Base-by-base conservation (phyloP, 2,329 filamentous ascomycete genomes). In the Venturia oleaginea region DNA sequence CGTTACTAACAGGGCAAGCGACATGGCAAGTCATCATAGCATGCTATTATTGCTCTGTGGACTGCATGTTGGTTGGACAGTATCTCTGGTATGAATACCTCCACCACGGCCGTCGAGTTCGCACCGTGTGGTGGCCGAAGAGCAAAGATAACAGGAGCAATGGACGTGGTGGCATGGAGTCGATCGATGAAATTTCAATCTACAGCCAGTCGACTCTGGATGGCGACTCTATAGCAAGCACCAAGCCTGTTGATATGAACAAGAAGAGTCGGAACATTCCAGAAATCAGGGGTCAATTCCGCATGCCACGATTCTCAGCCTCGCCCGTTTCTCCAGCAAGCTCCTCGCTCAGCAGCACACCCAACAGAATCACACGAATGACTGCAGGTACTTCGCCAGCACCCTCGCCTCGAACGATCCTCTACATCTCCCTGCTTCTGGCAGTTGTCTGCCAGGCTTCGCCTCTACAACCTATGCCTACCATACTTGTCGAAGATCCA, bases 11-110 rank as follows among this genome's bases (percentile, higher is more conserved):
- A 7, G 77, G 81, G 27, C 86, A 89, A 71, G 86, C 86, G 24
- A 78, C 78, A 60, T 89, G 86, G 84, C 86, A 89, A 76, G 79
- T 88, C 48, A 80, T 86, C 10, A 80, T 88, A 60, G 86, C 85
- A 1, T 76, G 74, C 27, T 89, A 89, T 74, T 89, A 89, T 71
- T 84, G 87, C 61, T 81, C 82, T 32, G 86, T 89, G 2, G 86
- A 89, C 71, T 74, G 85, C 37, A 79, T 82, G 42, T 76, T 89
- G 34, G 84, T 86, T 8, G 75, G 78, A 42, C 86, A 89, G 74
- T 88, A 84, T 76, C 75, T 86, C 43, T 88, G 85, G 84, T 89
- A 88, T 69, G 84, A 84, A 61, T 77, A 82, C 66, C 71, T 84
- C 66, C 79, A 81, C 69, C 77, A 81, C 64, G 80, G 78, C 59